phyloP scores from a whole-genome alignment of 345 rosid genomes.

The Acer negundo region DNA sequence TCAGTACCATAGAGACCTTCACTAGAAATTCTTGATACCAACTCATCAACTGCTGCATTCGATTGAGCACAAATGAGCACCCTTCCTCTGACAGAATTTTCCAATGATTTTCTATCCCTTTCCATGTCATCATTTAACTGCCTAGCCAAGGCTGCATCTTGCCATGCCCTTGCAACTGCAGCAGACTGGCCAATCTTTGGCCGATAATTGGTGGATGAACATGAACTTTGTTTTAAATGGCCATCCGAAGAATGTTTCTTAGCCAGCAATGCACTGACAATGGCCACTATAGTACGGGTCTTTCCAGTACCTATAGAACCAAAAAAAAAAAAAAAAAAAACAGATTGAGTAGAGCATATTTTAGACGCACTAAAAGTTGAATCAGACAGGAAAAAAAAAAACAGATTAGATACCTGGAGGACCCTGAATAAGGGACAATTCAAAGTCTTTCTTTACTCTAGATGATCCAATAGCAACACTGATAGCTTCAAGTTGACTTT shows the following conservation, averaged over 20 bases:
- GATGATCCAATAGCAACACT: conserved; percentile 57
- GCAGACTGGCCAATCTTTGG: conserved; percentile 61
- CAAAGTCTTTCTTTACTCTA: conserved; percentile 53
- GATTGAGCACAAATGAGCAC: conserved; percentile 95
- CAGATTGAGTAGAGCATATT: conserved; percentile 8
- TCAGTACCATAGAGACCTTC: conserved; percentile 84
- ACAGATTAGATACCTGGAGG: conserved; percentile 75
- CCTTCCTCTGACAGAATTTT: conserved; percentile 63
- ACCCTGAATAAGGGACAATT: conserved; percentile 92
- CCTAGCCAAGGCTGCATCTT: conserved; percentile 93
- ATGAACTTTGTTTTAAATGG: conserved; percentile 41
- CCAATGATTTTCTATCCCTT: conserved; percentile 43
- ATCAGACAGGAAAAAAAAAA: conserved; percentile 1
- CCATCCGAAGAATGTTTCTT: conserved; percentile 30
- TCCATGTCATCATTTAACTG: conserved; percentile 63
- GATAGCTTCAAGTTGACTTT: conserved; percentile 86
- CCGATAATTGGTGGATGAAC: conserved; percentile 42
- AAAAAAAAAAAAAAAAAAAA: conserved; percentile 13
- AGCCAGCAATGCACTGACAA: conserved; percentile 86
- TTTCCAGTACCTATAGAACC: conserved; percentile 80
- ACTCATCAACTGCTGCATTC: conserved; percentile 98
- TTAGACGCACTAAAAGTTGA: not conserved
- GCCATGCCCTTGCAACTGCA: conserved; percentile 90
- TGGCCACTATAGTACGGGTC: conserved; percentile 93
- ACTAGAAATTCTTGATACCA: conserved; percentile 78